These are phyloP conservation scores for Tuctoria greenei DNA, from an alignment of 176 grass and related monocot genomes.

Conservation along the genomic window DNA sequence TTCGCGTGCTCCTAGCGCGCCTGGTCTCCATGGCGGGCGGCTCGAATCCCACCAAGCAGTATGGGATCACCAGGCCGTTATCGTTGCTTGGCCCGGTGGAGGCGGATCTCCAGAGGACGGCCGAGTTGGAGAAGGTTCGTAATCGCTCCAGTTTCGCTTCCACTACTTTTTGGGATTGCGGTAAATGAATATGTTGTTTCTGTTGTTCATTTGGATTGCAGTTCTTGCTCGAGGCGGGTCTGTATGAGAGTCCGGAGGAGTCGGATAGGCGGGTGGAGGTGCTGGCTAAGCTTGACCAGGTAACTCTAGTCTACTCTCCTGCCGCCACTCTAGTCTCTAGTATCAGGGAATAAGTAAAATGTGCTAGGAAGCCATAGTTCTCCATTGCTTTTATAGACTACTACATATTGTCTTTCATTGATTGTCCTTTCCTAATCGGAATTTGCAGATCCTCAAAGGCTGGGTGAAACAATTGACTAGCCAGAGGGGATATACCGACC, in stretches of 20 bases:
- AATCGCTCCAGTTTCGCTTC: background rate
- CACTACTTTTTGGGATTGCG: background rate
- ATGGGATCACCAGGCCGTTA: slow-evolving; percentile 67
- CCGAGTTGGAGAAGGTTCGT: slow-evolving; percentile 60
- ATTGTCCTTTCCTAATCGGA: background rate
- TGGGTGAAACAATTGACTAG: slow-evolving; percentile 91
- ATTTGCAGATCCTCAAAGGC: slow-evolving; percentile 67
- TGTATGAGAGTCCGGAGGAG: slow-evolving; percentile 69
- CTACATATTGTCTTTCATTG: background rate
- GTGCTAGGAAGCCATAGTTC: background rate
- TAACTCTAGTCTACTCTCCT: background rate
- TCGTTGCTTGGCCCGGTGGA: slow-evolving; percentile 63
- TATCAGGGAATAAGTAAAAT: background rate
- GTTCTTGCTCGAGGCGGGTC: slow-evolving; percentile 65
- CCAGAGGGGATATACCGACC: slow-evolving; percentile 89
- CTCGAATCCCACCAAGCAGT: slow-evolving; percentile 44
- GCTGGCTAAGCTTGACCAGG: slow-evolving; percentile 72
- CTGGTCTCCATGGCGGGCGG: slow-evolving; percentile 36
- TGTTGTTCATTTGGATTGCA: slow-evolving; percentile 14
- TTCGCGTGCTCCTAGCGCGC: background rate
- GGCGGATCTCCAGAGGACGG: slow-evolving; percentile 57
- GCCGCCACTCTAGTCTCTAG: too few species aligned
- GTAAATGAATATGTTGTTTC: background rate
- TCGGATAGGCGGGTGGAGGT: slow-evolving; percentile 65
- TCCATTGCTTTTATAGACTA: background rate